Conservation (phyloP, 2,329 filamentous ascomycete genomes). For the Drechslerella coelobrocha region DNA sequence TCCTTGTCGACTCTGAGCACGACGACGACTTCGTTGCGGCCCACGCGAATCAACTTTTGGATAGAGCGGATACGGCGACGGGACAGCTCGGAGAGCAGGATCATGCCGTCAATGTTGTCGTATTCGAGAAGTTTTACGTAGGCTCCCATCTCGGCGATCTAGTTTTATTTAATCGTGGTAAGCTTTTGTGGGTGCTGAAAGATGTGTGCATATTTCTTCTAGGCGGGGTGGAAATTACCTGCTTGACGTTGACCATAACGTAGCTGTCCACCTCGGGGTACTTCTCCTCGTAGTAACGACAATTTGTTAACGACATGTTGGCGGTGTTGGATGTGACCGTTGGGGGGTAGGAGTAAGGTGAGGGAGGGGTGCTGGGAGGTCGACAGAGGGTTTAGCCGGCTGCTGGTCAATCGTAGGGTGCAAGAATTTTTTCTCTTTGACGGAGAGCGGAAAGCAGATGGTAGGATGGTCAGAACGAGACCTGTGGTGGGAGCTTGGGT, state of each 20-base stretch:
- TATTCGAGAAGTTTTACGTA: constrained; percentile 99
- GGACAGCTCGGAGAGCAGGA: constrained; percentile 94
- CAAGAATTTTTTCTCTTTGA: background rate
- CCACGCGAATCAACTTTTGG: constrained; percentile 97
- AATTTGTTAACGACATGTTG: constrained; percentile 89
- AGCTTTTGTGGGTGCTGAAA: background rate
- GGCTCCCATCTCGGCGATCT: constrained; percentile 99
- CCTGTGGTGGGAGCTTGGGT: no score
- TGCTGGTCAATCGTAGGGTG: background rate
- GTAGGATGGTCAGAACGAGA: background rate
- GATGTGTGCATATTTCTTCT: background rate
- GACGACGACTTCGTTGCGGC: constrained; percentile 97
- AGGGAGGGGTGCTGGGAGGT: background rate
- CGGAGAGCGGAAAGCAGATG: background rate
- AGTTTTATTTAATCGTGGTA: constrained; percentile 10
- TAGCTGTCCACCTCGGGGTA: constrained; percentile 99
- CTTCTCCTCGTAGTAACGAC: constrained; percentile 97
- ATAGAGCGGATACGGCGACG: constrained; percentile 98
- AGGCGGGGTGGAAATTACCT: constrained; percentile 65
- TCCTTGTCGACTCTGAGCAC: constrained; percentile 99
- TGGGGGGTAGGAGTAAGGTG: background rate
- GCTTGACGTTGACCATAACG: constrained; percentile 99
- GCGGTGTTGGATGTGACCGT: constrained; percentile 9
- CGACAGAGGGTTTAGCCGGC: background rate
- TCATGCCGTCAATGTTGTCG: constrained; percentile 99